A percentile compares a stretch with the other conserved stretches of the same genome.
Conservation (phyloP, 208 protist genomes). For the Trypanosoma cruzi region DNA sequence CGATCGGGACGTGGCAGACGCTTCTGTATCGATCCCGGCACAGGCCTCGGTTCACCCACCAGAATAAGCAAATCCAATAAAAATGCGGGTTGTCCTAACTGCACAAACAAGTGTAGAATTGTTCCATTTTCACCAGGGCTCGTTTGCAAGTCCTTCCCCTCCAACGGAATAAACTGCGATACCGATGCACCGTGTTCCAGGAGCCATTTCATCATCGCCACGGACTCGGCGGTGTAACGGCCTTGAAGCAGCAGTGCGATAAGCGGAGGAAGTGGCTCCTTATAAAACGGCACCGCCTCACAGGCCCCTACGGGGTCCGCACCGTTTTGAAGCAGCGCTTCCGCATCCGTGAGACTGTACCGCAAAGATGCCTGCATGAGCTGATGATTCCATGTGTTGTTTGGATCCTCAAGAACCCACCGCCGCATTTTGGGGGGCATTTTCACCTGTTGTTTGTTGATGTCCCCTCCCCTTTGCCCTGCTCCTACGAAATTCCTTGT, state of each 20-base stretch:
- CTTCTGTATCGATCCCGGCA: slow-evolving; percentile 20
- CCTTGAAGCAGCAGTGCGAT: slow-evolving; percentile 54
- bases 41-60: slow-evolving; percentile 30
- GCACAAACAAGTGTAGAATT: slow-evolving; percentile 77
- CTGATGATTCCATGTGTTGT: slow-evolving; percentile 85
- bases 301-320: slow-evolving; percentile 58
- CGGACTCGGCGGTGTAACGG: slow-evolving; percentile 31
- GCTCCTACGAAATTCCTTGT: background rate
- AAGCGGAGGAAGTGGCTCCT: slow-evolving; percentile 35
- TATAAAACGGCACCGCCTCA: slow-evolving; percentile 51
- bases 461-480: background rate
- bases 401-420: slow-evolving; percentile 64
- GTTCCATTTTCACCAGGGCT: slow-evolving; percentile 35
- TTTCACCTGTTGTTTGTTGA: background rate
- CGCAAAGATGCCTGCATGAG: slow-evolving; percentile 68
- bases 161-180: slow-evolving; percentile 45
- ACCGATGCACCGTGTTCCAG: slow-evolving; percentile 54
- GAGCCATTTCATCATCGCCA: slow-evolving; percentile 53
- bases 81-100: slow-evolving; percentile 52
- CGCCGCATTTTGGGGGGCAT: slow-evolving; percentile 42
- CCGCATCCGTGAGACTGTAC: slow-evolving; percentile 38
- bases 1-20: background rate
- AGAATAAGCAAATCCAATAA: slow-evolving; percentile 63
- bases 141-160: slow-evolving; percentile 23
- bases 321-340: slow-evolving; percentile 53